A percentile compares a stretch with the other conserved stretches of the same genome.
Evolutionary conservation across 306 rosid species (phyloP).

Genomic region (Dryas drummondii): DNA sequence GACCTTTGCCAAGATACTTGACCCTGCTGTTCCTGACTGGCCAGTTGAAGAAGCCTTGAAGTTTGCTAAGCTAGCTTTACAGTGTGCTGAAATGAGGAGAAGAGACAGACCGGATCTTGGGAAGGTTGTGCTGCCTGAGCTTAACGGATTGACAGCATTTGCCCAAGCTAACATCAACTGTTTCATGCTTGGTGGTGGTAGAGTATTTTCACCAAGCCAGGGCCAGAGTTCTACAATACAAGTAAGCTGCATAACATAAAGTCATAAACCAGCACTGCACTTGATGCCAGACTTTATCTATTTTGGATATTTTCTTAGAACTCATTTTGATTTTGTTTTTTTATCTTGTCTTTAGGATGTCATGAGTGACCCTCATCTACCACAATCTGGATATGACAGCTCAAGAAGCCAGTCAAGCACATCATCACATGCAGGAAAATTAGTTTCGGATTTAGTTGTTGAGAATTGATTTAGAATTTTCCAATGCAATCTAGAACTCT

Average conservation of each 20-base stretch:
- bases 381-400: constrained; percentile 33
- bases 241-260: constrained; percentile 33
- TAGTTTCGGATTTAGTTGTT: neutral
- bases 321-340: neutral
- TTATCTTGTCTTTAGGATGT: constrained; percentile 34
- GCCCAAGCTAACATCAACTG: constrained; percentile 51
- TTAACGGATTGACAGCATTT: constrained; percentile 52
- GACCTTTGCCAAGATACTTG: constrained; percentile 57
- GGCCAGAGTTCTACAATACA: constrained; percentile 26
- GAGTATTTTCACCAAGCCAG: constrained; percentile 4
- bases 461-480: neutral
- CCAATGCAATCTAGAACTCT: neutral
- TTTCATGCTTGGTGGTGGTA: constrained; percentile 22
- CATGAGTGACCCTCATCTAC: constrained; percentile 26
- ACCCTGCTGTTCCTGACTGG: constrained; percentile 70
- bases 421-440: constrained; percentile 17
- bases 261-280: neutral
- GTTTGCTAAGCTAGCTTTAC: constrained; percentile 60
- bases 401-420: constrained; percentile 39
- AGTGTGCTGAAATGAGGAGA: constrained; percentile 69
- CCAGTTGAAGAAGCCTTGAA: constrained; percentile 60
- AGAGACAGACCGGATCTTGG: constrained; percentile 83
- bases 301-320: neutral
- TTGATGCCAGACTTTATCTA: neutral
- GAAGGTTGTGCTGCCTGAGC: constrained; percentile 59